Base-by-base conservation (phyloP, 2,329 filamentous ascomycete genomes). In the Dactylellina haptotyla region DNA sequence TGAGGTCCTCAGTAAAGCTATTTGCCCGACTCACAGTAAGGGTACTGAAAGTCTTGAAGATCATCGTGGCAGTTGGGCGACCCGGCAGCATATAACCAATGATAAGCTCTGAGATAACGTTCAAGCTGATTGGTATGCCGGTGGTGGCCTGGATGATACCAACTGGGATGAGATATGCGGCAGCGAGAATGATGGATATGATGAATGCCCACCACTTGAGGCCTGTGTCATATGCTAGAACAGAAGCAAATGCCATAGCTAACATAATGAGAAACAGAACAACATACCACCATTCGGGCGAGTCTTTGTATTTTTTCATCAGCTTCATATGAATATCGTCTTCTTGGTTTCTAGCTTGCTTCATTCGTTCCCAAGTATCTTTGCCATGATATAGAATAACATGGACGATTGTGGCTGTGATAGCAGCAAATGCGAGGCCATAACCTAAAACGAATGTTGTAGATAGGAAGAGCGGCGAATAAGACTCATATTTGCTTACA, bases 391-490 rank as follows among this genome's bases (percentile, higher is more conserved):
- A 88, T 14, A 87, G 79, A 1, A 77, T 79, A 45, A 86, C 85
- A 65, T 88, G 86, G 8, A 87, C 83, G 41, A 88, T 80, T 64
- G 87, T 86, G 8, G 87, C 85, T 0, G 86, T 84, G 25, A 90
- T 84, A 20, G 88, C 86, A n/a, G 89, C 89, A 78, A 90, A 90
- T 0, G 86, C 87, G 10, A 90, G 81, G 0, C 88, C 88, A 76
- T 90, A 84, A 0, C 79, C 81, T 43, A 84, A 75, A n/a, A 81
- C 81, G 70, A 83, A 90, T 70, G 89, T 88, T 0, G 87, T 84
- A 0, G 87, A 84, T 54, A 92, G 83, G 77, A 89, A 91, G 2
- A 90, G 80, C 0, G 88, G 88, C 1, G 88, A 91, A 77, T 92
- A 92, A 0, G 82, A 82, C 76, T 87, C 81, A 79, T 92, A 92